phyloP scores from a whole-genome alignment of 2,329 filamentous ascomycete genomes.

The Aspergillus novofumigatus region DNA sequence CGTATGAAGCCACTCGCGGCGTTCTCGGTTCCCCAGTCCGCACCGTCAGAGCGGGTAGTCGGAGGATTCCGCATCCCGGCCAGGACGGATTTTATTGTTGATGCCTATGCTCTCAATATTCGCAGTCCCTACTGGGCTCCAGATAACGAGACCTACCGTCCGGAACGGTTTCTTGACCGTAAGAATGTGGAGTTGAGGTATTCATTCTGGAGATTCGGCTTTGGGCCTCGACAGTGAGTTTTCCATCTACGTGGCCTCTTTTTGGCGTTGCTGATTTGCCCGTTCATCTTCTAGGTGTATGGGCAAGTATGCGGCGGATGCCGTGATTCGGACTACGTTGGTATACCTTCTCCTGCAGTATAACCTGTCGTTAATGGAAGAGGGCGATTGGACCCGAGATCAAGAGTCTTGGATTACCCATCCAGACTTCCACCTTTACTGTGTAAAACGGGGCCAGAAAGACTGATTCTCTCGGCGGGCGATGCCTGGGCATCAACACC shows the following conservation, averaged over 20 bases:
- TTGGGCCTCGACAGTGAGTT: slow-evolving; percentile 36
- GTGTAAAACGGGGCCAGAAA: no score
- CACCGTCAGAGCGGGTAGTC: slow-evolving; percentile 31
- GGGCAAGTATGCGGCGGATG: slow-evolving; percentile 41
- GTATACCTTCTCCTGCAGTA: slow-evolving; percentile 10
- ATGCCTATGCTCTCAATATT: slow-evolving; percentile 43
- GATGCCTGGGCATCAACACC: no score
- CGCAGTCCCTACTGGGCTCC: no score
- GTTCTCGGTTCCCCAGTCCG: slow-evolving; percentile 41
- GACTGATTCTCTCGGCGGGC: no score
- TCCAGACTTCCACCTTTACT: no score
- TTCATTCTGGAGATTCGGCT: slow-evolving; percentile 44
- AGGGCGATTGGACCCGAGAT: no score
- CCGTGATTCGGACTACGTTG: slow-evolving; percentile 25
- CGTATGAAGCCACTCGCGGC: slow-evolving; percentile 39
- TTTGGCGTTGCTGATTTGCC: no score
- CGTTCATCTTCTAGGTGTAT: slow-evolving; percentile 26
- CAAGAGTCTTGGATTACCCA: no score
- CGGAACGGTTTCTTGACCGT: slow-evolving; percentile 24
- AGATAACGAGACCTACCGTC: slow-evolving; percentile 37
- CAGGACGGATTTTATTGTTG: slow-evolving; percentile 41
- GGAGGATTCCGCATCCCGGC: slow-evolving; percentile 36
- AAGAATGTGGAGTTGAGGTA: slow-evolving; percentile 12
- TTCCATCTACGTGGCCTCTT: no score
- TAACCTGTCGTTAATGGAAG: neutral